Evolutionary conservation across 345 rosid genomes (phyloP).

Genomic region (Citrus inodora): DNA sequence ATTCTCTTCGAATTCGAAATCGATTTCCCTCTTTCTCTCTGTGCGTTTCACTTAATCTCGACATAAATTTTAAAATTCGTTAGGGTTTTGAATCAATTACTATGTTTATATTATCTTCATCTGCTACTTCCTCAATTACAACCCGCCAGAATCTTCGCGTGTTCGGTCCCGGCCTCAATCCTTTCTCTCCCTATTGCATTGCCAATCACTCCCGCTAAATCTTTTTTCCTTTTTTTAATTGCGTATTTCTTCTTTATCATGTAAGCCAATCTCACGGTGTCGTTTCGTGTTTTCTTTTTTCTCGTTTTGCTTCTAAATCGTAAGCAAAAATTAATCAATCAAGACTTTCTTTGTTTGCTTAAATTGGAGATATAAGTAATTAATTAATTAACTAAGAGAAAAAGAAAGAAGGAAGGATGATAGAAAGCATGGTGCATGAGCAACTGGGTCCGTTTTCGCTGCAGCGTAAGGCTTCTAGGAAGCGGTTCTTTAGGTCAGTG

Average conservation of each 20-base stretch:
- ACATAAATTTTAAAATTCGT: background rate
- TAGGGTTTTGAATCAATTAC: conserved; percentile 25
- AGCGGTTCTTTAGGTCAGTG: conserved; percentile 46
- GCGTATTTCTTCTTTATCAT: background rate
- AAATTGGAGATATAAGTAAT: background rate
- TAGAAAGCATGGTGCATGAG: conserved; percentile 48
- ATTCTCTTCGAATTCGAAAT: background rate
- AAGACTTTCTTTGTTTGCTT: background rate
- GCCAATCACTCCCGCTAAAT: conserved; percentile 78
- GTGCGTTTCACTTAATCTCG: background rate
- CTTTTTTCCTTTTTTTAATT: background rate
- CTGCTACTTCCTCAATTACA: conserved; percentile 33
- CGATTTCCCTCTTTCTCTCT: background rate
- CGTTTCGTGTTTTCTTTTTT: background rate
- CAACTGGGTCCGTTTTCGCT: conserved; percentile 38
- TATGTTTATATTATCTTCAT: conserved; percentile 54
- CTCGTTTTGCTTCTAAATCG: background rate
- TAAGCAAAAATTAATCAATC: background rate
- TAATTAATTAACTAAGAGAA: background rate
- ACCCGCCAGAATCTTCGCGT: conserved; percentile 61
- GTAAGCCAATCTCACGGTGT: conserved; percentile 12
- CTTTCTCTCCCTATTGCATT: conserved; percentile 81
- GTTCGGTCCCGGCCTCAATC: conserved; percentile 93
- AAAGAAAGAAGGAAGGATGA: conserved; percentile 1
- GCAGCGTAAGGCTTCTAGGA: conserved; percentile 55